These are phyloP conservation scores for Eucalyptus lansdowneana DNA, from an alignment of 345 rosid genomes.

Conservation along the genomic window DNA sequence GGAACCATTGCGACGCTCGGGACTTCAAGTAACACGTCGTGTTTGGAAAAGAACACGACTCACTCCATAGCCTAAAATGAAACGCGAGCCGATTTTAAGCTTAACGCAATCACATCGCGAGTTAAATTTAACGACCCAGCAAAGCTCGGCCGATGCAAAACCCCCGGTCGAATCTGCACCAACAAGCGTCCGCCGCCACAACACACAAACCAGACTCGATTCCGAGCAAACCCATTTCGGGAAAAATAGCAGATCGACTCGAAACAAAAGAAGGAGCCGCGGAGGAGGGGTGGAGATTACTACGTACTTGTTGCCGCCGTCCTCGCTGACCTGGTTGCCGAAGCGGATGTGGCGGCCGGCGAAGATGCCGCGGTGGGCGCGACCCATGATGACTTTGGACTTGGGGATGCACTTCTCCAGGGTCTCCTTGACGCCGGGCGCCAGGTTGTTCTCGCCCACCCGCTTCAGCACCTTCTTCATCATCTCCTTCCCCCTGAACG, in stretches of 20 bases:
- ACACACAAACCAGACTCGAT: neutral
- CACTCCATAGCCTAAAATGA: neutral
- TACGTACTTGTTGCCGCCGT: slow-evolving; percentile 82
- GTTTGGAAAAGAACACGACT: neutral
- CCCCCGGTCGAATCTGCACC: neutral
- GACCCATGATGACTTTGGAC: slow-evolving; percentile 57
- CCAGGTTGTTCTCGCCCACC: slow-evolving; percentile 51
- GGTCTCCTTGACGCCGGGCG: slow-evolving; percentile 47
- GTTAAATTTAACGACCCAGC: neutral
- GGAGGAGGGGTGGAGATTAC: neutral
- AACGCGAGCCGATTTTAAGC: neutral
- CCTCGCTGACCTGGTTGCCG: slow-evolving; percentile 84
- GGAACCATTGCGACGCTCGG: neutral
- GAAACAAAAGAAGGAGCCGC: neutral
- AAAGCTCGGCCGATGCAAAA: neutral
- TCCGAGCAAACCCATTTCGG: neutral
- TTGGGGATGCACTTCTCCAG: slow-evolving; percentile 67
- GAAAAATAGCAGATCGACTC: neutral
- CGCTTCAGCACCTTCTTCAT: slow-evolving; percentile 65
- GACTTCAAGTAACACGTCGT: neutral
- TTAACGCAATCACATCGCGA: neutral
- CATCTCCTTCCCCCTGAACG: neutral
- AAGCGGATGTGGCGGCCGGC: slow-evolving; percentile 91
- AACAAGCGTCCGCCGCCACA: neutral
- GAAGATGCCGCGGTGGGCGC: slow-evolving; percentile 81